A percentile compares a stretch with the other conserved stretches of the same genome.
phyloP scores from a whole-genome alignment of 768 basidiomycete genomes.

The Pleurotus djamor region DNA sequence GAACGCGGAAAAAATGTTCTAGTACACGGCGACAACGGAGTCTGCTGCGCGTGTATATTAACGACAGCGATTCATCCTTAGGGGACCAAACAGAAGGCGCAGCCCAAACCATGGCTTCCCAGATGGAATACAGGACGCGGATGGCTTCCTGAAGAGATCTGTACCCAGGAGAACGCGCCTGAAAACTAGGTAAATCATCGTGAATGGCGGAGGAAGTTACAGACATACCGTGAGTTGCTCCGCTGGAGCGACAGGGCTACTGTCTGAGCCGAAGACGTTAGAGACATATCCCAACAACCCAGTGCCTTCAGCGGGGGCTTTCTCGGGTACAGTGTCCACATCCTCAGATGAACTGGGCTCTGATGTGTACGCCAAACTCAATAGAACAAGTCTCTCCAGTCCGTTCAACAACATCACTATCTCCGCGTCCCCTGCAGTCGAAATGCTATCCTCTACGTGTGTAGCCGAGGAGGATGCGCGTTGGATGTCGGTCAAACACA shows the following conservation, averaged over 20 bases:
- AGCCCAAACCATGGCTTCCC: constrained; percentile 60
- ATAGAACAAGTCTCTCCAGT: constrained; percentile 76
- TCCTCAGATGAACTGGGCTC: constrained; percentile 54
- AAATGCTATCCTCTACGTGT: constrained; percentile 38
- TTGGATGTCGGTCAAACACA: constrained; percentile 53
- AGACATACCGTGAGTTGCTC: constrained; percentile 58
- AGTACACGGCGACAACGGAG: constrained; percentile 74
- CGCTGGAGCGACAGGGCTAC: constrained; percentile 36
- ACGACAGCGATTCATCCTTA: constrained; percentile 63
- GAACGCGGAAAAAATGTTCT: constrained; percentile 82
- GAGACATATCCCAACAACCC: constrained; percentile 90
- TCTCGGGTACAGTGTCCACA: constrained; percentile 52
- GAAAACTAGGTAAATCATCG: constrained; percentile 4
- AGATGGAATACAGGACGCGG: constrained; percentile 73
- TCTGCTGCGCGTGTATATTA: constrained; percentile 67
- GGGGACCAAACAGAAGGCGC: constrained; percentile 43
- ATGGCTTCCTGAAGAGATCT: constrained; percentile 80
- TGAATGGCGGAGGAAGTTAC: not conserved
- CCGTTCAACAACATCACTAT: constrained; percentile 82
- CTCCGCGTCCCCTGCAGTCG: constrained; percentile 72
- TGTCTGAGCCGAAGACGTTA: constrained; percentile 85
- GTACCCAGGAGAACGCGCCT: constrained; percentile 77
- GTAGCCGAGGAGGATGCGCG: constrained; percentile 34
- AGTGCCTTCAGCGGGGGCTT: constrained; percentile 46
- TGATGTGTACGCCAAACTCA: constrained; percentile 62